Evolutionary conservation across 768 basidiomycete species (phyloP), one percentile per base, ranked within the genome.

Genomic region (Termitomyces sp.): DNA sequence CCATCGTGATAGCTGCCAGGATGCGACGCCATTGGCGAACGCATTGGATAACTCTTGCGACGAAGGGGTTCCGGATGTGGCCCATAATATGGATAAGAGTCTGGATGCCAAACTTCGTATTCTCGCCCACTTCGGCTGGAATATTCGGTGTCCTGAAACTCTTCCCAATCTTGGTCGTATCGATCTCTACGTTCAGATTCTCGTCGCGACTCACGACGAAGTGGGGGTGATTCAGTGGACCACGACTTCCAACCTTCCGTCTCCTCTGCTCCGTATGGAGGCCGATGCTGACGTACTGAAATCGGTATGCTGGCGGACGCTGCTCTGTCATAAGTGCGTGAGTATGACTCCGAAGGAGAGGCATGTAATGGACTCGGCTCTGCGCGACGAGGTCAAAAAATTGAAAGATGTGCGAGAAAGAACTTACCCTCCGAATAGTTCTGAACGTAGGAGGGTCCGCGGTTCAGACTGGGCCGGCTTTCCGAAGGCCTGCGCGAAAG

Each of bases 261-360:
- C 14, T 62, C 62, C 11, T 63, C 62, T 38, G 51, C n/a, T 21
- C 44, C 56, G 17, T 59, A 52, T 17, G 64, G 53, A 27, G 58
- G 52, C 27, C 59, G 54, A 44, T 58, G 57, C 12, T 57, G 58
- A 37, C 62, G 57, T 12, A 34, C 29, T 38, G 35, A 19, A 31
- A 65, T 63, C 1, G 64, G 62, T 21, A 65, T 65, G 53, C 60
- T 60, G 25, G 62, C 57, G 10, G 62, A 56, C 4, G 62, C 35
- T 11, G 60, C 29, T 35, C 56, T 40, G 14, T 65, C 62, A 40
- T 62, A 63, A 23, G 42, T 48, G 19, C 56, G 59, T 3, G 45
- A 29, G 50, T 62, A 63, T 37, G 46, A 7, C n/a, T 61, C 64
- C 25, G 56, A 52, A 32, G 42, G 40, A 51, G 57, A 23, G 34